Evolutionary conservation across 805 yeast genomes (phyloP).

Genomic region (Diddensiella santjacobensis): DNA sequence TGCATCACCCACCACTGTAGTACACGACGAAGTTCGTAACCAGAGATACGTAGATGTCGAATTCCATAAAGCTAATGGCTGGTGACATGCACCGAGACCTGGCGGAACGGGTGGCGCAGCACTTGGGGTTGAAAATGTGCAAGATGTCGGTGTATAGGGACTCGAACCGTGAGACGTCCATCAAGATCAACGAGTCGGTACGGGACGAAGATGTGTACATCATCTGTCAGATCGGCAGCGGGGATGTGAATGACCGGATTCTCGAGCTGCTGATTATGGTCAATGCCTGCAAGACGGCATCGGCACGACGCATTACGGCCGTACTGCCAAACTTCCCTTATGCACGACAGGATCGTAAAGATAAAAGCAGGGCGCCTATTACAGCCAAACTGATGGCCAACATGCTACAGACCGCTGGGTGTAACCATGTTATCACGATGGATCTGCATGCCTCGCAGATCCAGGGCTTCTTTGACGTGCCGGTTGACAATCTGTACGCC

Average conservation of each 20-base stretch:
- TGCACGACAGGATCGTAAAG: constrained; percentile 97
- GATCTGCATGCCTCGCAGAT: constrained; percentile 97
- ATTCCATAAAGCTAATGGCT: constrained; percentile 56
- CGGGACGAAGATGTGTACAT: constrained; percentile 72
- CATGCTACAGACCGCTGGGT: constrained; percentile 90
- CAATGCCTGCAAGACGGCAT: constrained; percentile 91
- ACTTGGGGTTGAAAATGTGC: constrained; percentile 63
- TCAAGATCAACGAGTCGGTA: constrained; percentile 83
- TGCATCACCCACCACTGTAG: neutral
- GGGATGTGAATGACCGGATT: constrained; percentile 78
- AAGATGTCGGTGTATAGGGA: constrained; percentile 78
- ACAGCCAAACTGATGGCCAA: constrained; percentile 95
- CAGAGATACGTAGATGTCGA: constrained; percentile 34
- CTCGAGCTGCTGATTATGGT: constrained; percentile 87
- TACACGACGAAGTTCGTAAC: neutral
- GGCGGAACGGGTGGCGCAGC: constrained; percentile 66
- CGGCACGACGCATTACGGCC: constrained; percentile 92
- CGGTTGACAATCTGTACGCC: constrained; percentile 94
- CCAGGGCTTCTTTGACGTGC: constrained; percentile 94
- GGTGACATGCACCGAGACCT: constrained; percentile 67
- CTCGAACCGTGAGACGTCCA: constrained; percentile 82
- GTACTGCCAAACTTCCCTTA: constrained; percentile 96
- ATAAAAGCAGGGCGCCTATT: constrained; percentile 92
- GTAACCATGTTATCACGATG: constrained; percentile 94
- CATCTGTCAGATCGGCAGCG: constrained; percentile 70